Percentiles rank a stretch among this genome's conserved stretches.
Evolutionary conservation across 441 rosid species (phyloP).

Genomic region (Hypseocharis bilobata): DNA sequence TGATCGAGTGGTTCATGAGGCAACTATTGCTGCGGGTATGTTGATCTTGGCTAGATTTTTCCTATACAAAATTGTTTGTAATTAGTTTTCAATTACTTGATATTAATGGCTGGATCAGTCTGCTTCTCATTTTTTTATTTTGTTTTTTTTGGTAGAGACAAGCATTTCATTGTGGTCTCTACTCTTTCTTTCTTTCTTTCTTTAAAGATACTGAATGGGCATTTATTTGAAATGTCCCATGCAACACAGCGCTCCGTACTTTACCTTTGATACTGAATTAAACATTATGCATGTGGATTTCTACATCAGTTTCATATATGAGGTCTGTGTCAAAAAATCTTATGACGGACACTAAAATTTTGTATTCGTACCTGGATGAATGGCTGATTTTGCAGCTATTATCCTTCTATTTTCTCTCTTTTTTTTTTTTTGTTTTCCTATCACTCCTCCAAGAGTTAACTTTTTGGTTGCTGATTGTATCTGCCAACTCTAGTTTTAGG

Average conservation of each 20-base stretch:
- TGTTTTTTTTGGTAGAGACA: neutral
- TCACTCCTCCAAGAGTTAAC: no score
- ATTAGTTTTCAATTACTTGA: neutral
- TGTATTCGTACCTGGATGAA: no score
- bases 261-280: neutral
- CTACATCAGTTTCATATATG: no score
- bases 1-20: slow-evolving; percentile 83
- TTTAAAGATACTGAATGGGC: neutral
- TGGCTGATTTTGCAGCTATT: no score
- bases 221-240: no score
- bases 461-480: no score
- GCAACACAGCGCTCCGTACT: neutral
- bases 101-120: neutral
- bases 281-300: neutral
- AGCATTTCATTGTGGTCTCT: neutral
- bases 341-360: neutral
- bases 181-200: neutral
- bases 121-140: neutral
- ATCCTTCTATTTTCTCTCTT: no score
- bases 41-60: slow-evolving; percentile 6
- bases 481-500: no score
- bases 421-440: no score
- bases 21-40: slow-evolving; percentile 74
- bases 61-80: neutral
- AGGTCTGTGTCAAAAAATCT: neutral